Conservation (phyloP, 1,284 basidiomycete genomes). For the Sutorius eximius region DNA sequence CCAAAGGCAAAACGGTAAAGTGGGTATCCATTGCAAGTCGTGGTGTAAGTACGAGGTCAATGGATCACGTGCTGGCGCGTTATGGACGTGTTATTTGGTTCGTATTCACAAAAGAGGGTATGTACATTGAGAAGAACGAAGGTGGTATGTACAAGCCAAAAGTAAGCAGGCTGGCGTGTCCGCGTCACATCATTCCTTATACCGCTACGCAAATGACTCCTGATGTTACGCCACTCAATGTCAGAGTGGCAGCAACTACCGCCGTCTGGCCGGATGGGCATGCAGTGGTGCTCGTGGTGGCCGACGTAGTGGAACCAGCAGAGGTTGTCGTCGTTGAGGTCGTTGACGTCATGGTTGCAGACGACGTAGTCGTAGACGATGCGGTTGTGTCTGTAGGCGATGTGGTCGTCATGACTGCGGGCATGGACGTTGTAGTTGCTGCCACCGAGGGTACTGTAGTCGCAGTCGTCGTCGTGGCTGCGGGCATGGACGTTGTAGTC, state of each 20-base stretch:
- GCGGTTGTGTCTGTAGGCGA: not conserved
- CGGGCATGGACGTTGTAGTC: not conserved
- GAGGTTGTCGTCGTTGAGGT: constrained; percentile 1
- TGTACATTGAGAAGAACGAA: constrained; percentile 12
- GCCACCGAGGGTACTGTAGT: no score
- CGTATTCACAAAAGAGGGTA: not conserved
- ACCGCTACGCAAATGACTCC: constrained; percentile 20
- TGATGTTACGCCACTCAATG: not conserved
- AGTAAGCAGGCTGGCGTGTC: not conserved
- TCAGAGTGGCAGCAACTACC: not conserved
- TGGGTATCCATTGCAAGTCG: constrained; percentile 29
- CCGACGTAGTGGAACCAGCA: not conserved
- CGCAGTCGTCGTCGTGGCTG: no score
- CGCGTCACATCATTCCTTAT: not conserved
- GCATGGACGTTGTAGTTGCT: not conserved
- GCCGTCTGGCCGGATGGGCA: constrained; percentile 24
- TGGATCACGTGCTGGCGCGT: constrained; percentile 17
- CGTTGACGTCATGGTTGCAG: not conserved
- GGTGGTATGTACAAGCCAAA: constrained; percentile 14
- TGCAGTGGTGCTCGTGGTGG: not conserved
- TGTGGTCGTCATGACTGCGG: no score
- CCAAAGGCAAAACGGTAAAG: constrained; percentile 31
- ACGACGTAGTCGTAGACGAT: not conserved
- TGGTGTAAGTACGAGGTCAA: not conserved
- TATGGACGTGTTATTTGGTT: constrained; percentile 25